These are phyloP conservation scores for Herpotrichia juniperi DNA, from an alignment of 2,329 filamentous ascomycete species.

Conservation along the genomic window DNA sequence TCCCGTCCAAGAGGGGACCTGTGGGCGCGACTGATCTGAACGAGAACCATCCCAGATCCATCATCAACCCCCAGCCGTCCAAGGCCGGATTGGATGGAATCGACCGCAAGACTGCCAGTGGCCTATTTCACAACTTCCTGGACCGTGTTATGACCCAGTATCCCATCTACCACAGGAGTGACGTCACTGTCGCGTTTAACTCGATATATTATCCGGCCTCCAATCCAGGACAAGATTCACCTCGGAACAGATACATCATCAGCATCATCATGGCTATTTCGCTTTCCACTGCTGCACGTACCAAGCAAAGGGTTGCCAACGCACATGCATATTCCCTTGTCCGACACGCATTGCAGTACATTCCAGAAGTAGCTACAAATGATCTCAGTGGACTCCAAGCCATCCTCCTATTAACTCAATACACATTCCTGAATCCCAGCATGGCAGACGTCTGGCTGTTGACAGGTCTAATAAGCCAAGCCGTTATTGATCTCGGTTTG, in stretches of 20 bases:
- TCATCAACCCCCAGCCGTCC: slow-evolving; percentile 42
- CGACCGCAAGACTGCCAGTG: slow-evolving; percentile 36
- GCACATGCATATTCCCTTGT: slow-evolving; percentile 39
- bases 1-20: slow-evolving; percentile 42
- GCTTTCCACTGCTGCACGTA: slow-evolving; percentile 39
- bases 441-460: slow-evolving; percentile 46
- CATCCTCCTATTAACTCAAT: slow-evolving; percentile 42
- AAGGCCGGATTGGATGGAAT: slow-evolving; percentile 33
- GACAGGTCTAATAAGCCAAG: slow-evolving; percentile 44
- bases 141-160: slow-evolving; percentile 44
- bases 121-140: slow-evolving; percentile 40
- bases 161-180: slow-evolving; percentile 44
- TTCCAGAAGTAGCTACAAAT: slow-evolving; percentile 44
- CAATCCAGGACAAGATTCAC: slow-evolving; percentile 29
- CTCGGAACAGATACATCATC: slow-evolving; percentile 42
- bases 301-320: slow-evolving; percentile 41
- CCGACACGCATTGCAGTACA: slow-evolving; percentile 43
- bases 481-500: slow-evolving; percentile 42
- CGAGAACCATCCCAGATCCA: slow-evolving; percentile 44
- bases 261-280: slow-evolving; percentile 47
- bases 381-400: slow-evolving; percentile 42
- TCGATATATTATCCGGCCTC: slow-evolving; percentile 36
- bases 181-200: slow-evolving; percentile 41
- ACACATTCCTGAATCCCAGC: slow-evolving; percentile 43
- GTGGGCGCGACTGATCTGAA: slow-evolving; percentile 42